Evolutionary conservation across 148 eudicot genomes (phyloP), one percentile per base, ranked within the genome.

Genomic region (Vaccinium macrocarpon): DNA sequence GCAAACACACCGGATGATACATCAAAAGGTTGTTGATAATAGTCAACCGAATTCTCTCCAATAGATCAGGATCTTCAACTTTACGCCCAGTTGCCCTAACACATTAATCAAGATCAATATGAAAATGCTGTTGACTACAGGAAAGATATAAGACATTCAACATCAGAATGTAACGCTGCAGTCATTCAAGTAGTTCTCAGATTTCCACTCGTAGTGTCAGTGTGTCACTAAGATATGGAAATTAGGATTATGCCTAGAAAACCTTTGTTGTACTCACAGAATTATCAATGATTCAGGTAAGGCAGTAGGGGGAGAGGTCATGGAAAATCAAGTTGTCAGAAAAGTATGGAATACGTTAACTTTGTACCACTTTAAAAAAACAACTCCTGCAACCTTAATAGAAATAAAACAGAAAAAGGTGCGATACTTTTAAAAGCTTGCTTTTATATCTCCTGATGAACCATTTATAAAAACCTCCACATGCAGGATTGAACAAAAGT

Each of bases 31-130:
- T 96, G 85, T 93, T 88, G 87, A 96, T 95, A 61, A 96, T 90
- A 79, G 99, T 96, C 81, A 96, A 90, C 38, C 99, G 94, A 86
- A 96, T 93, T 82, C 88, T 86, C 84, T 96, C 99, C 87, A 96
- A 86, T 83, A 95, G 91, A 92, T 95, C 99, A 74, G 99, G 99
- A 87, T 96, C 99, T 89, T 93, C 97, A 87, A 96, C 97, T 90
- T 95, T 95, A 66, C 98, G 92, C 76, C 97, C 99, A 82, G 87
- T 86, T 68, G 87, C 52, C 84, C 99, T 96, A 84, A 56, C 62
- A 87, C 62, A 85, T 74, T 27, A 27, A 77, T 52, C 64, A 85
- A 38, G 32, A 57, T 32, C 82, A 70, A 25, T 64, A 55, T 46
- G 62, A 73, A 80, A 83, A 61, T 46, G 56, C n/a, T 48, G 15